Base-by-base conservation (phyloP, 2,329 filamentous ascomycete genomes). In the Chaetomiaceae sp. region DNA sequence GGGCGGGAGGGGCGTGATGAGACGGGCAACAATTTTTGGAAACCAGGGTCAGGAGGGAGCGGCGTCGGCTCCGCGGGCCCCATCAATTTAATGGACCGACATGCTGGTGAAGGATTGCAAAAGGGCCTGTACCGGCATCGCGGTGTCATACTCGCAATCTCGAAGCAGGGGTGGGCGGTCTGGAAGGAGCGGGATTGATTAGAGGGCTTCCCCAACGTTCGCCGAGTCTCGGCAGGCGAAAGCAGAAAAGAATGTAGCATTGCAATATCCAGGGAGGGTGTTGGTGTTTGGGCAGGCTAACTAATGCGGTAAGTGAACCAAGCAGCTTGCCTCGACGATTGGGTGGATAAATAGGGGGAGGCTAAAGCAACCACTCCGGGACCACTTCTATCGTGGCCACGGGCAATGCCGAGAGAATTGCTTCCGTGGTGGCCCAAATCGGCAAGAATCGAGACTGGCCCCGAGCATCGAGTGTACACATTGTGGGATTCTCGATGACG, bases 321-420 rank as follows among this genome's bases (percentile, higher is more conserved):
- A 23, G 30, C 21, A 29, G 30, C 21, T 34, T 47, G 29, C 16
- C 48, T 21, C 29, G 30, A 38, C 46, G 53, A 58, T 61, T 59
- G 60, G 58, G 37, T 34, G 60, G 60, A 33, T 62, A 62, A 62
- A 62, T 59, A 13, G 32, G 37, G 9, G 10, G 42, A 51, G 41
- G 46, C 20, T 37, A 29, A 49, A 52, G 46, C 21, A 14, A 25
- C 25, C 51, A 53, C 50, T 40, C 48, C 53, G 48, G 43, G 23
- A 34, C 48, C 51, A 25, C 36, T 56, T 54, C 52, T 57, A 50
- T 42, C 45, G 37, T 25, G 44, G 25, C 45, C 29, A 8, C 44
- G 44, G 27, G 29, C 16, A 16, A 36, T 27, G 25, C 8, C 21
- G 7, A 11, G 18, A 13, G 47, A 25, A 18, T 44, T 38, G 25